Base-by-base conservation (phyloP, 495 filamentous ascomycete genomes). In the Annulohypoxylon bovei region DNA sequence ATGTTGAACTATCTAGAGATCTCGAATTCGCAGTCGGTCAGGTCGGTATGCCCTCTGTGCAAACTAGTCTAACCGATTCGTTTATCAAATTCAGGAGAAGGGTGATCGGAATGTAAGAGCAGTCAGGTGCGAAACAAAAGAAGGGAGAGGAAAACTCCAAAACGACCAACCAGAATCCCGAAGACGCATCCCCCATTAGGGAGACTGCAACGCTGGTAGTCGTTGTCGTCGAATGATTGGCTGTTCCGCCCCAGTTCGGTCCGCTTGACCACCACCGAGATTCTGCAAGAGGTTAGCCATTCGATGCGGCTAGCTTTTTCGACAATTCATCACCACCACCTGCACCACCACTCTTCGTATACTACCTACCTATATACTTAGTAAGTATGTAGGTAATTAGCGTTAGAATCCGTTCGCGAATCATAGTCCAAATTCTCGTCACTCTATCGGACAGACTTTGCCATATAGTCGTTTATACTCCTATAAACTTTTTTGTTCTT, bases 161-260 rank as follows among this genome's bases (percentile, higher is more conserved):
- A 65, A 62, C 40, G 12, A 12, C 70, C 70, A 73, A 73, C 70
- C 65, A 73, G 66, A 68, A 56, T 32, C 47, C 22, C 44, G 20
- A 59, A 62, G 53, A 58, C 35, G 20, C 59, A 72, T 59, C 59
- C 62, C 64, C 58, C 69, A 57, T 58, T 25, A 67, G 53, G 55
- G 28, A 64, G 37, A 54, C 47, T 71, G 53, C 58, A 58, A 62
- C 58, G 58, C 35, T 63, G 52, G 18, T 60, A 42, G 32, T 37
- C n/a, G 69, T 67, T 54, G 53, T 55, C 49, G 59, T 30, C 20
- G 20, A 42, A 18, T 57, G 65, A 72, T 72, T 72, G 70, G 65
- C 20, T 18, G 18, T n/a, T 23, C 40, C 54, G 59, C 57, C 40
- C 23, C 47, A 65, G 8, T 44, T 72, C 47, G 54, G 58, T 30